Evolutionary conservation across 2,329 filamentous ascomycete genomes (phyloP).

Genomic region (Apiospora pterosperma): DNA sequence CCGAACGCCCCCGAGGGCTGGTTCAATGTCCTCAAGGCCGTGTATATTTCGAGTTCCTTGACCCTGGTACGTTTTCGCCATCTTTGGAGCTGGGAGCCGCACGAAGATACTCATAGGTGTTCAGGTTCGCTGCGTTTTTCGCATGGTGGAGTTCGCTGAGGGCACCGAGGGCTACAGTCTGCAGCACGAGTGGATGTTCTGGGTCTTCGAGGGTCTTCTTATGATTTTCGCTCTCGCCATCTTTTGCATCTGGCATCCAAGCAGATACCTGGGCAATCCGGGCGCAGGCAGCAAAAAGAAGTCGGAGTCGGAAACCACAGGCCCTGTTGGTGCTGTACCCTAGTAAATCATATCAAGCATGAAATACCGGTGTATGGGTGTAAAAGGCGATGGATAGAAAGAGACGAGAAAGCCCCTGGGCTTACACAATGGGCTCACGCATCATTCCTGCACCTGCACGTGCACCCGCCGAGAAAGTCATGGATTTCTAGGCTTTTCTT

Average conservation of each 20-base stretch:
- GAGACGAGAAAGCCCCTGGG: too few relatives aligned
- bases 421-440: too few relatives aligned
- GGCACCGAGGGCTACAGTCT: not conserved
- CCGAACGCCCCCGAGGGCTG: slow-evolving; percentile 21
- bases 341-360: too few relatives aligned
- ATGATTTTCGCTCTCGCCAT: not conserved
- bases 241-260: not conserved
- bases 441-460: too few relatives aligned
- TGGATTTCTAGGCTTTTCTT: too few relatives aligned
- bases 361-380: too few relatives aligned
- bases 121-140: not conserved
- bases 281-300: not conserved
- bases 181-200: not conserved
- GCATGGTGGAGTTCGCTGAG: not conserved
- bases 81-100: not conserved
- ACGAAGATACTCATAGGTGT: not conserved
- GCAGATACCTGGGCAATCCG: not conserved
- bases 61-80: slow-evolving; percentile 37
- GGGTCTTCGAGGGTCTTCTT: not conserved
- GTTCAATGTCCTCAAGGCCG: slow-evolving; percentile 34
- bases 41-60: slow-evolving; percentile 40
- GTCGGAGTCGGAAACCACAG: not conserved
- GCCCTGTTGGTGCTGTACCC: too few relatives aligned
- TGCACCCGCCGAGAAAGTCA: too few relatives aligned
- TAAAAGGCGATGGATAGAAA: too few relatives aligned